phyloP scores from a whole-genome alignment of 495 filamentous ascomycete genomes.

The Aspergillus asperescens region DNA sequence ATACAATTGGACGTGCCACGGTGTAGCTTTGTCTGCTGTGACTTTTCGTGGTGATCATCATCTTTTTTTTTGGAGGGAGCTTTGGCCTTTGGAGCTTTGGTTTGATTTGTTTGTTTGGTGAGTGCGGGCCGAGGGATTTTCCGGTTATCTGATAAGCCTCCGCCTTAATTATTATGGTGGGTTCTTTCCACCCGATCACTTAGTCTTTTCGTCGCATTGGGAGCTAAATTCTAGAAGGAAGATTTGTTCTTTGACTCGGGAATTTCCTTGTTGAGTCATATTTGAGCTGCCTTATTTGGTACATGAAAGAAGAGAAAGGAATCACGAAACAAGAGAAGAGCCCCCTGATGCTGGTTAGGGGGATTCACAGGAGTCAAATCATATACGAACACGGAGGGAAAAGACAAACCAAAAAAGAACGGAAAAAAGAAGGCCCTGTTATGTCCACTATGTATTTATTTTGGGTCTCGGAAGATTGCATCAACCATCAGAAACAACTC shows the following conservation, averaged over 20 bases:
- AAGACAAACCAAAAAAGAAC: too few species aligned
- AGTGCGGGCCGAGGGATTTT: conserved; percentile 24
- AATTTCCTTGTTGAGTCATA: too few species aligned
- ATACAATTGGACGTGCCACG: neutral
- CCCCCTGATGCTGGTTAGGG: neutral
- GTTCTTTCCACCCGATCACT: neutral
- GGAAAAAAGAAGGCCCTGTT: too few species aligned
- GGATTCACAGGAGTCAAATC: neutral
- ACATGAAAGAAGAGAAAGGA: neutral
- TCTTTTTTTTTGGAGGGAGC: neutral
- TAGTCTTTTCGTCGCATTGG: too few species aligned
- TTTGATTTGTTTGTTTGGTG: conserved; percentile 11
- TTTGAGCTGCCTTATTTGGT: neutral
- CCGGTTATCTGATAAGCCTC: conserved; percentile 8
- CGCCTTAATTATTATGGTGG: neutral
- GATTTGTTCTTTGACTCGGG: too few species aligned
- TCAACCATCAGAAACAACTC: too few species aligned
- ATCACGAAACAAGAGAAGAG: neutral
- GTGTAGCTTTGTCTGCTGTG: neutral
- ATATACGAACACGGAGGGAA: conserved; percentile 1
- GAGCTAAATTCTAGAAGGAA: too few species aligned
- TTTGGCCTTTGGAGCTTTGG: conserved; percentile 3
- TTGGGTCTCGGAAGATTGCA: too few species aligned
- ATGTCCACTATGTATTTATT: conserved; percentile 6
- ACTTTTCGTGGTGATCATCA: neutral